A percentile compares a stretch with the other conserved stretches of the same genome.
Evolutionary conservation across 1,284 basidiomycete species (phyloP).

Genomic region (Stereum hirsutum): DNA sequence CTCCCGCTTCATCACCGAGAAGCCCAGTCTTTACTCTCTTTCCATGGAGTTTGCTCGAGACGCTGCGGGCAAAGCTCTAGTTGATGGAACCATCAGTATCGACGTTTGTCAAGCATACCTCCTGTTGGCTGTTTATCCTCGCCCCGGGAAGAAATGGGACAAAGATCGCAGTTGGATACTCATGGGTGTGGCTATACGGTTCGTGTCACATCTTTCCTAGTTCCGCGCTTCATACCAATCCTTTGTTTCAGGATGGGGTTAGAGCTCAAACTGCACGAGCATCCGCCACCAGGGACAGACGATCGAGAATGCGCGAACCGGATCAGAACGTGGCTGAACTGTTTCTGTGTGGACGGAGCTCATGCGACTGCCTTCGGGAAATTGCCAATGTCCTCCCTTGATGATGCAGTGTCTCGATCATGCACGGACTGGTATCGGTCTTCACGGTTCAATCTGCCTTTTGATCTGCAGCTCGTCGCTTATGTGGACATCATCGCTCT

Average conservation of each 20-base stretch:
- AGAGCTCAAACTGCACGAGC: conserved; percentile 37
- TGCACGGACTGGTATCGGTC: conserved; percentile 45
- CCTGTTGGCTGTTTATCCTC: conserved; percentile 41
- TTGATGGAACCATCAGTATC: conserved; percentile 37
- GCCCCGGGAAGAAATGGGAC: conserved; percentile 44
- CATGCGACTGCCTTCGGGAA: conserved; percentile 60
- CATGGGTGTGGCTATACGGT: conserved; percentile 52
- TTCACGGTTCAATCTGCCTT: conserved; percentile 27
- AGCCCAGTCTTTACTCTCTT: conserved; percentile 33
- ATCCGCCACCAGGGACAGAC: conserved; percentile 26
- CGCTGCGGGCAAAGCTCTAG: conserved; percentile 39
- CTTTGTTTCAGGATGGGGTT: conserved; percentile 33
- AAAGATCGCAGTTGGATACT: conserved; percentile 51
- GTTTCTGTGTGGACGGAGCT: conserved; percentile 56
- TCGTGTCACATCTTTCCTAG: neutral
- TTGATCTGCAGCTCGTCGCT: conserved; percentile 44
- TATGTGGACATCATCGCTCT: conserved; percentile 41
- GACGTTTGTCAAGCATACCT: conserved; percentile 51
- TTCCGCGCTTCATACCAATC: neutral
- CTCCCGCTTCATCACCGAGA: conserved; percentile 34
- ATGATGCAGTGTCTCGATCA: conserved; percentile 48
- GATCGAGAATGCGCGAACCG: conserved; percentile 39
- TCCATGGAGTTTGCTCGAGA: conserved; percentile 45
- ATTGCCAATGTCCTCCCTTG: conserved; percentile 46
- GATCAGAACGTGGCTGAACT: conserved; percentile 58